Conservation (phyloP, 352 stramenopile genomes). For the Phytophthora citrophthora region DNA sequence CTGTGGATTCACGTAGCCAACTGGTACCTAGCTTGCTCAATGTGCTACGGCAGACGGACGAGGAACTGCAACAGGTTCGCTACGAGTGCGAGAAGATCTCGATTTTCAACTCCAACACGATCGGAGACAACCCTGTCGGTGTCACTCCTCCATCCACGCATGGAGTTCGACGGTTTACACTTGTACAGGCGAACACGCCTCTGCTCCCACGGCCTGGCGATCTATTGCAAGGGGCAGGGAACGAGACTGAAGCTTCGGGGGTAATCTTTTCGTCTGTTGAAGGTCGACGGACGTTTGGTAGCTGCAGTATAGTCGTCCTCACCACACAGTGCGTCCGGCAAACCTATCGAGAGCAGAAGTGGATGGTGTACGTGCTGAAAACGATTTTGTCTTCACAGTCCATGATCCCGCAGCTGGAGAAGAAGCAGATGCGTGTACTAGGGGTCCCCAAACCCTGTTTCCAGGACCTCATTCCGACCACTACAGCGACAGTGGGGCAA, state of each 20-base stretch:
- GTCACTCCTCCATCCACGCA: slow-evolving; percentile 6
- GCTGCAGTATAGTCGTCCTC: neutral
- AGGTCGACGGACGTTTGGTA: neutral
- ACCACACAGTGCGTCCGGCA: slow-evolving; percentile 61
- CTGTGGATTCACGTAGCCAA: slow-evolving; percentile 39
- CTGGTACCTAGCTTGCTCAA: slow-evolving; percentile 65
- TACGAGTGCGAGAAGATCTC: slow-evolving; percentile 42
- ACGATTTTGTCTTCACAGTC: slow-evolving; percentile 65
- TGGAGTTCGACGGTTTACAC: slow-evolving; percentile 13
- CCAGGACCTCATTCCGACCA: slow-evolving; percentile 32
- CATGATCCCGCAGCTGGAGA: slow-evolving; percentile 73
- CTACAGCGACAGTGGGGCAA: neutral
- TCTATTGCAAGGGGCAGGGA: neutral
- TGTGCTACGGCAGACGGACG: slow-evolving; percentile 61
- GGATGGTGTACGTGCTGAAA: slow-evolving; percentile 75
- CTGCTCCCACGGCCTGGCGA: neutral
- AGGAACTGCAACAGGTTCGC: slow-evolving; percentile 74
- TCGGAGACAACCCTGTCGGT: slow-evolving; percentile 1
- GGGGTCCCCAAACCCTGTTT: slow-evolving; percentile 56
- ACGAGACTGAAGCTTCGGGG: neutral
- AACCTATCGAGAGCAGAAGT: slow-evolving; percentile 67
- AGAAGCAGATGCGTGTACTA: slow-evolving; percentile 69
- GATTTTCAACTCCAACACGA: slow-evolving; percentile 32
- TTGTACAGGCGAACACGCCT: neutral
- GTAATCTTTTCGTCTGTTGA: neutral